Base-by-base conservation (phyloP, 805 yeast genomes). In the Hanseniaspora meyeri region DNA sequence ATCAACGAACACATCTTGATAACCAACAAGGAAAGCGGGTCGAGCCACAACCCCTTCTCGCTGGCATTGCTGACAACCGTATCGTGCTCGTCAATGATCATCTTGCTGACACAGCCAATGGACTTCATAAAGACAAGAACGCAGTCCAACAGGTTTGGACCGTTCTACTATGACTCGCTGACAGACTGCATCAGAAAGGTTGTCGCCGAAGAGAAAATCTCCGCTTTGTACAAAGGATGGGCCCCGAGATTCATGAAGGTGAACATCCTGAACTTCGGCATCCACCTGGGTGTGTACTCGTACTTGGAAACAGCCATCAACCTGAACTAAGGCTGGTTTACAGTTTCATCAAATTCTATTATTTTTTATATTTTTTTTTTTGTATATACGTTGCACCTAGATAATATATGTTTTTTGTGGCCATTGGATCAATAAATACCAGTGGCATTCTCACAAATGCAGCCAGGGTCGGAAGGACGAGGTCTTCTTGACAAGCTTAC, bases 211-310 rank as follows among this genome's bases (percentile, higher is more conserved):
- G 80, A 78, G 50, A 70, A 72, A 5, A 54, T 72, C 20, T 57
- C 63, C n/a, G 74, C 74, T 27, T 70, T 80, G 47, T 80, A 82
- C 80, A 68, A 73, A 57, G 85, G 85, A 20, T 75, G 81, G 76
- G 63, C 76, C 10, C 93, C 91, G 17, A 71, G 95, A 59, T 74
- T 85, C 52, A 70, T 84, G 52, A 83, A 85, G 64, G 83, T 85
- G 9, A 78, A 87, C 60, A 57, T 57, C 17, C 72, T 82, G 17
- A 79, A 83, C 43, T 88, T 93, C 27, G 84, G 86, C 27, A 74
- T 86, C 11, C 78, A 87, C 1, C 76, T 86, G 57, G 72, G 79
- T 16, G 77, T 83, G 19, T 85, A 85, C 65, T 83, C 78, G 59
- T 69, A 73, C 59, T 75, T 79, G 10, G 83, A 81, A 62, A 74